phyloP scores from a whole-genome alignment of 2,329 filamentous ascomycete species.

The Fusarium scirpi region DNA sequence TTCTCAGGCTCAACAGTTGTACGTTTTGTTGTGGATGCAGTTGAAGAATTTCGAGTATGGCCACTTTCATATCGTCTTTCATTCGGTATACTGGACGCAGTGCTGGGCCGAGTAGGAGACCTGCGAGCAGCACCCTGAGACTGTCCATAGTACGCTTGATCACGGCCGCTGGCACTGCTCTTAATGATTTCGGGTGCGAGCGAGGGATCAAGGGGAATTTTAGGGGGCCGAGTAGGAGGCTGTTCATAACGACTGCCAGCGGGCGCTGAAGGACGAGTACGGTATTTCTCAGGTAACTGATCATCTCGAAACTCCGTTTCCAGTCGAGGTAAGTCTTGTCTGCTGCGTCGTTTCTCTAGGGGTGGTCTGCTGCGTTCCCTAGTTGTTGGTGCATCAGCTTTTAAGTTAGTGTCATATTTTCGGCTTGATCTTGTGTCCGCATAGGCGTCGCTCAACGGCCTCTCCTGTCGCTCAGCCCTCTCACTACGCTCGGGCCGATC shows the following conservation, averaged over 20 bases:
- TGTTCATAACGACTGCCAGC: conserved; percentile 50
- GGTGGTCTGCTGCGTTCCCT: conserved; percentile 42
- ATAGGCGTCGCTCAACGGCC: conserved; percentile 20
- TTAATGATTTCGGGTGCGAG: conserved; percentile 59
- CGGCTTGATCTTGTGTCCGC: conserved; percentile 23
- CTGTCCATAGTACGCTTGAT: conserved; percentile 54
- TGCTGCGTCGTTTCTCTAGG: conserved; percentile 49
- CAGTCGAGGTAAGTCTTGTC: conserved; percentile 58
- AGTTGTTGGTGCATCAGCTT: conserved; percentile 20
- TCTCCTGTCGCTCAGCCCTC: conserved; percentile 24
- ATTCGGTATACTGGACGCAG: conserved; percentile 44
- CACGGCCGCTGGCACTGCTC: conserved; percentile 56
- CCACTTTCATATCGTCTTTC: conserved; percentile 46
- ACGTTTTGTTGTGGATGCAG: conserved; percentile 47
- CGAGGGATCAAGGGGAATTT: conserved; percentile 50
- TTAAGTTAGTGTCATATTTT: conserved; percentile 37
- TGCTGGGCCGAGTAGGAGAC: conserved; percentile 50
- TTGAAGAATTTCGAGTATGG: conserved; percentile 44
- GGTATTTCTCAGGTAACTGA: conserved; percentile 48
- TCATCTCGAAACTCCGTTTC: conserved; percentile 55
- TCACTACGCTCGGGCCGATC: conserved; percentile 21
- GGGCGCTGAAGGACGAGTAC: conserved; percentile 53
- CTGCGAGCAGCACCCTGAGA: conserved; percentile 31
- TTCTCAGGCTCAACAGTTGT: conserved; percentile 46
- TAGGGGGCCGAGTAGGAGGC: conserved; percentile 46